Evolutionary conservation across 345 rosid genomes (phyloP).

Genomic region (Citrus unshiu): DNA sequence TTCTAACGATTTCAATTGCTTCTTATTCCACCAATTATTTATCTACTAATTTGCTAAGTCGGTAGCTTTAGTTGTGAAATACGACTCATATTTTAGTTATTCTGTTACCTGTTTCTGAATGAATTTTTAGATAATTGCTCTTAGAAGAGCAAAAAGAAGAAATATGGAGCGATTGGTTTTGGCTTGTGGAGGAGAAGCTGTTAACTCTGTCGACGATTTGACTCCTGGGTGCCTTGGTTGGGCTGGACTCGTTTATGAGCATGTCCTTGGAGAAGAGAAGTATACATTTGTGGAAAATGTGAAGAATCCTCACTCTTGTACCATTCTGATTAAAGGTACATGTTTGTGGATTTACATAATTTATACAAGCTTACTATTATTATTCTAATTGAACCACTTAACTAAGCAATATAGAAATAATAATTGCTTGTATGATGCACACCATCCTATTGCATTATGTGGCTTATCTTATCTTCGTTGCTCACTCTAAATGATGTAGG

Average conservation of each 20-base stretch:
- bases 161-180: constrained; percentile 95
- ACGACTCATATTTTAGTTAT: neutral
- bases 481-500: constrained; percentile 39
- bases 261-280: constrained; percentile 90
- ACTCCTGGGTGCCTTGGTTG: constrained; percentile 92
- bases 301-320: constrained; percentile 87
- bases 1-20: too few species aligned
- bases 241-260: constrained; percentile 98
- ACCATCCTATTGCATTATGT: neutral
- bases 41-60: neutral
- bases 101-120: constrained; percentile 1
- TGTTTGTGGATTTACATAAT: neutral
- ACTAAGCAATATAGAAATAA: neutral
- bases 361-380: neutral
- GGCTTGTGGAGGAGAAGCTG: constrained; percentile 98
- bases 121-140: constrained; percentile 78
- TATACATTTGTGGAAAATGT: constrained; percentile 97
- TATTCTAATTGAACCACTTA: neutral
- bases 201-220: constrained; percentile 83
- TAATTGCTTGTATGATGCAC: neutral
- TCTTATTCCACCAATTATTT: neutral
- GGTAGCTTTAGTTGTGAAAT: neutral
- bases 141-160: constrained; percentile 97
- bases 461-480: neutral
- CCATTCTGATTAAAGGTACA: constrained; percentile 89